A percentile compares a stretch with the other conserved stretches of the same genome.
phyloP scores from a whole-genome alignment of 805 yeast genomes.

The Nematodospora valgi region DNA sequence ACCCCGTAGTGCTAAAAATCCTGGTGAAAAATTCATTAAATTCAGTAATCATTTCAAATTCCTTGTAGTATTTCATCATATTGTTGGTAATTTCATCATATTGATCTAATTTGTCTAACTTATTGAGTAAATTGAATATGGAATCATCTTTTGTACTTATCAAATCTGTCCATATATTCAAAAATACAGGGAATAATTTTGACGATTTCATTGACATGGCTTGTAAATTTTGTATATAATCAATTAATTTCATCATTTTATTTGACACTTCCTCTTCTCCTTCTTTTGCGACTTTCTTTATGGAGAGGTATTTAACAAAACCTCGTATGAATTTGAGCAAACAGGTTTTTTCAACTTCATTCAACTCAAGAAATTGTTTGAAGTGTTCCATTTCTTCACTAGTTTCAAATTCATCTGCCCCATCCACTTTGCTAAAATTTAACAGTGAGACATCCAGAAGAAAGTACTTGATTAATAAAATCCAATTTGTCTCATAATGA shows the following conservation, averaged over 20 bases:
- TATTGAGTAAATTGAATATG: constrained; percentile 20
- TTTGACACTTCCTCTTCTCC: constrained; percentile 12
- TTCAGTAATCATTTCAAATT: constrained; percentile 12
- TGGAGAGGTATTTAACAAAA: constrained; percentile 24
- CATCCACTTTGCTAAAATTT: constrained; percentile 15
- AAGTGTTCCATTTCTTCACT: constrained; percentile 22
- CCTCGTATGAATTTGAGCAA: constrained; percentile 43
- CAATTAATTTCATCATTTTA: constrained; percentile 20
- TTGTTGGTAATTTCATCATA: constrained; percentile 24
- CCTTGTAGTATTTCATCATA: constrained; percentile 20
- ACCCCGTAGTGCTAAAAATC: constrained; percentile 2
- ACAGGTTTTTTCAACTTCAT: constrained; percentile 16
- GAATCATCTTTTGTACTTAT: constrained; percentile 13
- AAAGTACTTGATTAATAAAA: constrained; percentile 37
- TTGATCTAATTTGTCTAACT: constrained; percentile 20
- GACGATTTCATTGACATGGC: constrained; percentile 19
- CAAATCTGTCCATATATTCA: constrained; percentile 25
- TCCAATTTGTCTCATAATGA: constrained; percentile 32
- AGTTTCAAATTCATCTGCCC: constrained; percentile 4
- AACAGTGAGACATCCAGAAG: constrained; percentile 43
- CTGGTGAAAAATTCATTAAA: constrained; percentile 13
- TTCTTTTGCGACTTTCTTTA: constrained; percentile 18
- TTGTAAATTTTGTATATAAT: constrained; percentile 20
- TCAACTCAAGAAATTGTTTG: constrained; percentile 24
- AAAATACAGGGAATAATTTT: constrained; percentile 17